Percentiles rank a stretch among this genome's conserved stretches.
Evolutionary conservation across 257 asterid genomes (phyloP).

Genomic region (Avicennia marina): DNA sequence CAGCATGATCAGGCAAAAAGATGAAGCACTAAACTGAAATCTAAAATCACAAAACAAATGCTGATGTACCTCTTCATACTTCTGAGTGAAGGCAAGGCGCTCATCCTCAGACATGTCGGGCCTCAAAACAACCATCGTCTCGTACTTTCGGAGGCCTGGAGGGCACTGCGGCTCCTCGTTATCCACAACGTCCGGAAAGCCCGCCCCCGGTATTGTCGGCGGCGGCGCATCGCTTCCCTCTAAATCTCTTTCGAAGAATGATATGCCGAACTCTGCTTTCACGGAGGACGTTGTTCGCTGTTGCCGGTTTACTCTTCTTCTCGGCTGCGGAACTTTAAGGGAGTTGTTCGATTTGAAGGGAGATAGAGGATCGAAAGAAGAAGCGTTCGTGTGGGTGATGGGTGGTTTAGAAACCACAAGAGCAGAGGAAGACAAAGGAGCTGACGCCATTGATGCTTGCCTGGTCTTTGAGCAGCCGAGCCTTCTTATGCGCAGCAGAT

Average conservation of each 20-base stretch:
- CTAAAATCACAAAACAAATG: background rate
- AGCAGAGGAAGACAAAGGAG: slow-evolving; percentile 30
- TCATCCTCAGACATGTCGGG: slow-evolving; percentile 99
- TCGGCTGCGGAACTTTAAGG: slow-evolving; percentile 8
- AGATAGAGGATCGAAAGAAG: slow-evolving; percentile 4
- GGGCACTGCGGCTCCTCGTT: slow-evolving; percentile 93
- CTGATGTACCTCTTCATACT: slow-evolving; percentile 74
- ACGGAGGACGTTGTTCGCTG: slow-evolving; percentile 14
- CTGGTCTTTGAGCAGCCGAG: background rate
- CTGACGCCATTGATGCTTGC: slow-evolving; percentile 40
- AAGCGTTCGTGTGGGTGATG: background rate
- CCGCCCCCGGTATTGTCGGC: slow-evolving; percentile 46
- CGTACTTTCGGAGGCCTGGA: slow-evolving; percentile 87
- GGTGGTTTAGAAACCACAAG: slow-evolving; percentile 23
- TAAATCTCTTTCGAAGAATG: slow-evolving; percentile 68
- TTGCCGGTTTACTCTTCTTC: slow-evolving; percentile 7
- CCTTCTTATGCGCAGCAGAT: slow-evolving; percentile 3
- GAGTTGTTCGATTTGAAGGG: slow-evolving; percentile 15
- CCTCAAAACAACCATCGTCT: slow-evolving; percentile 76
- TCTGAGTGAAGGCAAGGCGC: slow-evolving; percentile 80
- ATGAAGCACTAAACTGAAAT: background rate
- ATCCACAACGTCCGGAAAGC: slow-evolving; percentile 58
- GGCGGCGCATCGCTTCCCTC: slow-evolving; percentile 41
- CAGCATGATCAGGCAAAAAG: background rate
- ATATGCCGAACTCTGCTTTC: slow-evolving; percentile 41